Evolutionary conservation across 2,329 filamentous ascomycete species (phyloP).

Genomic region (Neurospora sp.): DNA sequence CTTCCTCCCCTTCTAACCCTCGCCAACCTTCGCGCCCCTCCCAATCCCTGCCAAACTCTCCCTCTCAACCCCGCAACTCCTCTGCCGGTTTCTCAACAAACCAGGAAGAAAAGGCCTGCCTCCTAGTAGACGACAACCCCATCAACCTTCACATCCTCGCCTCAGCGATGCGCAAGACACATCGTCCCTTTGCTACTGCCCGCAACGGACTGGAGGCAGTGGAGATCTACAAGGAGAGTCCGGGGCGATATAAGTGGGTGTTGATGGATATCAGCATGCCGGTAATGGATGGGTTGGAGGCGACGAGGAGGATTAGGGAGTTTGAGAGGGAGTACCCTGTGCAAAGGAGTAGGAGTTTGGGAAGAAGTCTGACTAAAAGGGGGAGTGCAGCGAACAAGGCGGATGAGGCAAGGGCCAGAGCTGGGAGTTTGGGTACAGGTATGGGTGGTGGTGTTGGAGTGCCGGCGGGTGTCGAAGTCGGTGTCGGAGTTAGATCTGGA

Average conservation of each 20-base stretch:
- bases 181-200: slow-evolving; percentile 31
- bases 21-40: background rate
- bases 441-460: background rate
- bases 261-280: slow-evolving; percentile 35
- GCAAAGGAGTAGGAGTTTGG: slow-evolving; percentile 3
- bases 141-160: slow-evolving; percentile 31
- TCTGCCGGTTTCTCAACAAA: background rate
- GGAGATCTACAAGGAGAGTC: slow-evolving; percentile 26
- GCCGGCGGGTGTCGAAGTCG: background rate
- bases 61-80: background rate
- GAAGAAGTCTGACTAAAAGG: background rate
- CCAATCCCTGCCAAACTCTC: background rate
- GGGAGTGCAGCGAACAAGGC: background rate
- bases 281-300: slow-evolving; percentile 23
- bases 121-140: slow-evolving; percentile 33
- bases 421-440: background rate
- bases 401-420: background rate
- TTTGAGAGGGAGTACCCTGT: slow-evolving; percentile 14
- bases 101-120: background rate
- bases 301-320: slow-evolving; percentile 19
- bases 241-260: slow-evolving; percentile 25
- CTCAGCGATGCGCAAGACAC: slow-evolving; percentile 27
- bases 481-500: background rate
- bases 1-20: background rate
- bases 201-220: slow-evolving; percentile 39